A percentile compares a stretch with the other conserved stretches of the same genome.
Evolutionary conservation across 1,284 basidiomycete genomes (phyloP).

Genomic region (Quambalaria eucalypti): DNA sequence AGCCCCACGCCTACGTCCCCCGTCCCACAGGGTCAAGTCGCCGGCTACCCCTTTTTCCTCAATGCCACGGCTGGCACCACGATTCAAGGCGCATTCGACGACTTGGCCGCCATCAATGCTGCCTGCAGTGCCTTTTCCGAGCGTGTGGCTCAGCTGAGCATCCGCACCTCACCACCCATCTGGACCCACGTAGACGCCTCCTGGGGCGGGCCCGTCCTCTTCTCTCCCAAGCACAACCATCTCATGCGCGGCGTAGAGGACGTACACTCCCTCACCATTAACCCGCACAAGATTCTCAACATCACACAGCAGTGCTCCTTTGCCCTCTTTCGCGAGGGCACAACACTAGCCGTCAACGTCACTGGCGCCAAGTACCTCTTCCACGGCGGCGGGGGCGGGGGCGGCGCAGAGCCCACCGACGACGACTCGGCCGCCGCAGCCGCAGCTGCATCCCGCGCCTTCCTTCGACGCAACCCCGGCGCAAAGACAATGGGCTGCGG

Average conservation of each 20-base stretch:
- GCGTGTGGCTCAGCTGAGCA: not conserved
- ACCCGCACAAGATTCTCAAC: constrained; percentile 49
- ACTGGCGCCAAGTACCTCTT: constrained; percentile 49
- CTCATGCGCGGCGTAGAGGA: constrained; percentile 37
- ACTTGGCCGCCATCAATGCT: constrained; percentile 34
- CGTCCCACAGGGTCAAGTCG: too few relatives aligned
- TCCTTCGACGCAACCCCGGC: constrained; percentile 18
- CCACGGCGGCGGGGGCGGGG: constrained; percentile 22
- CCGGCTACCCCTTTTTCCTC: constrained; percentile 48
- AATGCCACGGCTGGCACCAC: constrained; percentile 50
- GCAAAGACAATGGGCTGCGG: constrained; percentile 47
- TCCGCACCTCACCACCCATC: not conserved
- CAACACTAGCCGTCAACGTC: constrained; percentile 44
- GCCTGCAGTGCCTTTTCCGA: too few relatives aligned
- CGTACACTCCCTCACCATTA: constrained; percentile 48
- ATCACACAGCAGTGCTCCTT: constrained; percentile 49
- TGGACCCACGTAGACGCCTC: constrained; percentile 50
- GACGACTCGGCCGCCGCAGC: not conserved
- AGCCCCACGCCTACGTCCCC: too few relatives aligned
- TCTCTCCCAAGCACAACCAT: constrained; percentile 23
- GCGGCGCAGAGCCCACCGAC: constrained; percentile 8
- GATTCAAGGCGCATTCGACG: constrained; percentile 48
- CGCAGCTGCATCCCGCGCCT: constrained; percentile 3
- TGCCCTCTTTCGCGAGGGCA: constrained; percentile 42
- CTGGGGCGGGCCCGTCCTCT: constrained; percentile 49